phyloP scores from a whole-genome alignment of 1,284 basidiomycete genomes.

The Fereydounia khargensis region DNA sequence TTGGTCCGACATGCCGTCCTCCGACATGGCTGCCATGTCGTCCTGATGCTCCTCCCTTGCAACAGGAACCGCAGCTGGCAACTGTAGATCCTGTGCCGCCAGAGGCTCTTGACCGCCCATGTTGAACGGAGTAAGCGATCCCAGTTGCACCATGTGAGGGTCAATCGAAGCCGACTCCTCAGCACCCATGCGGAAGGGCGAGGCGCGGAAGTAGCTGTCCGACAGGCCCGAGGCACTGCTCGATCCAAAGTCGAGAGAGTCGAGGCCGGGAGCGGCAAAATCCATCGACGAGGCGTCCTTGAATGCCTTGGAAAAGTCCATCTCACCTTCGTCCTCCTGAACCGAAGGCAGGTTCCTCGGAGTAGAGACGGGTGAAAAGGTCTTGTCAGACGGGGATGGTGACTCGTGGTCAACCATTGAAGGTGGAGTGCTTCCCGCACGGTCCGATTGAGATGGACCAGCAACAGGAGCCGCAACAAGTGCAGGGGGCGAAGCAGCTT shows the following conservation, averaged over 20 bases:
- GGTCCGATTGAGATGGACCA: too few relatives aligned
- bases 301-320: slow-evolving; percentile 19
- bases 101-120: too few relatives aligned
- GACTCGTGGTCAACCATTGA: too few relatives aligned
- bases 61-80: too few relatives aligned
- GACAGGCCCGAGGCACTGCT: not conserved
- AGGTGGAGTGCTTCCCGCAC: too few relatives aligned
- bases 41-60: slow-evolving; percentile 4
- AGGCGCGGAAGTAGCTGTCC: slow-evolving; percentile 20
- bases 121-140: not conserved
- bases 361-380: slow-evolving; percentile 19
- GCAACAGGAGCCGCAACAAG: too few relatives aligned
- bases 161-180: slow-evolving; percentile 28
- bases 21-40: slow-evolving; percentile 22
- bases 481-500: too few relatives aligned
- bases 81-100: too few relatives aligned
- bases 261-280: slow-evolving; percentile 1
- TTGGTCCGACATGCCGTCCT: slow-evolving; percentile 29
- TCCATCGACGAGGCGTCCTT: slow-evolving; percentile 12
- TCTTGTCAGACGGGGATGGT: slow-evolving; percentile 18
- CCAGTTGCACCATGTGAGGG: slow-evolving; percentile 27
- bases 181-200: slow-evolving; percentile 22
- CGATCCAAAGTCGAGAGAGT: not conserved
- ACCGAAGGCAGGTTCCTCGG: slow-evolving; percentile 16
- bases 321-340: slow-evolving; percentile 8